These are phyloP conservation scores for Kandelia obovata DNA, from an alignment of 345 rosid genomes.

Conservation along the genomic window DNA sequence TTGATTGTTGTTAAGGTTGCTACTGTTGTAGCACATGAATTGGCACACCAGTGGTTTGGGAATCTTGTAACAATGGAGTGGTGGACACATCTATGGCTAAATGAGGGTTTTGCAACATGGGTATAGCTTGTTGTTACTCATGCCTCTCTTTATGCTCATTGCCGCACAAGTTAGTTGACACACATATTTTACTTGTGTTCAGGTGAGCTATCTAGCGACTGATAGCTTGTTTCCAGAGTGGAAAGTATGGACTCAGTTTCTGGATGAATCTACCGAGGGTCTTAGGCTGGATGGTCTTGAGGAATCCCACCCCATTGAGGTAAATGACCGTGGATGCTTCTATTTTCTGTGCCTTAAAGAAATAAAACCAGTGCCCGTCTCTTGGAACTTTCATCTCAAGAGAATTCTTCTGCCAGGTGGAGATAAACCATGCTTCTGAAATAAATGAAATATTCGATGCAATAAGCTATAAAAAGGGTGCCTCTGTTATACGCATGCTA, in stretches of 20 bases:
- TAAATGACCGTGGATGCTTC: constrained; percentile 14
- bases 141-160: constrained; percentile 8
- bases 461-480: constrained; percentile 91
- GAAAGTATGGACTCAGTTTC: constrained; percentile 99
- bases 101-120: constrained; percentile 99
- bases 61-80: constrained; percentile 99
- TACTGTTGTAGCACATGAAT: constrained; percentile 94
- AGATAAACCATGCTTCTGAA: constrained; percentile 82
- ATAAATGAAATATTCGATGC: constrained; percentile 94
- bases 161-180: constrained; percentile 4
- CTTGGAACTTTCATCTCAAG: neutral
- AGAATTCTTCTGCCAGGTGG: constrained; percentile 53
- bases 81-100: constrained; percentile 99
- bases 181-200: constrained; percentile 27
- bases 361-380: neutral
- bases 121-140: constrained; percentile 37
- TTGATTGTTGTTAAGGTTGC: constrained; percentile 59
- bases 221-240: constrained; percentile 94
- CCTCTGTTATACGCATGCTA: constrained; percentile 90
- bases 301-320: constrained; percentile 99
- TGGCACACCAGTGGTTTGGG: constrained; percentile 99
- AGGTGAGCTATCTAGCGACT: constrained; percentile 95
- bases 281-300: constrained; percentile 90
- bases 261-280: constrained; percentile 77
- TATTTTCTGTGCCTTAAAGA: neutral